Base-by-base conservation (phyloP, 495 filamentous ascomycete genomes). In the Tuber brumale region DNA sequence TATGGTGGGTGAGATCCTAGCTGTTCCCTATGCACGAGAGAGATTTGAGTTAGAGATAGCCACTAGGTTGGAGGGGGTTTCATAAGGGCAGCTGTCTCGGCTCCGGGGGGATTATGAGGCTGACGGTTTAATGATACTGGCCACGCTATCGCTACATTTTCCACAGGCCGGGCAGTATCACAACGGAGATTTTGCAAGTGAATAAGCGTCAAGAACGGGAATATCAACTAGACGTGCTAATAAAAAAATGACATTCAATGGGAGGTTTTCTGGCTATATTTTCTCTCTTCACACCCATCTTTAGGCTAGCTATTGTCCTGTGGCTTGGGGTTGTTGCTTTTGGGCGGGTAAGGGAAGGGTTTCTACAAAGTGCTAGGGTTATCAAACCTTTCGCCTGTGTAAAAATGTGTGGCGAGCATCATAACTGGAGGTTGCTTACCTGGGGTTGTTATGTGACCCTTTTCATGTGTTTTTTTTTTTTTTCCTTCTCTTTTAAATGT, bases 1-100 rank as follows among this genome's bases (percentile, higher is more conserved):
- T 73, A 84, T 81, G 70, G 74, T 83, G 71, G 72, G 46, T 21
- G 81, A 74, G 74, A 79, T 82, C 70, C 45, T 57, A 44, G 69
- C 77, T 48, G 77, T 76, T 7, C 82, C 73, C 44, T 80, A 72
- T 72, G 51, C 70, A 41, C 82, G 70, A n/a, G n/a, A n/a, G n/a
- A n/a, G n/a, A n/a, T n/a, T n/a, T n/a, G n/a, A n/a, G n/a, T n/a
- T n/a, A n/a, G 80, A 78, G 73, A 19, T 82, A 41, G 74, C 76
- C 19, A 57, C 10, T 69, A 80, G 73, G 69, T 39, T 80, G 42
- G n/a, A 44, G 39, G 69, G 18, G 70, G 74, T 72, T 48, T 48
- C 45, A 3, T 48, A 21, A 48, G 6, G 45, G 6, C 45, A 48
- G 6, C 6, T 23, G 45, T 21, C 6, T 4, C 18, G 19, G 21